Conservation (phyloP, 1,284 basidiomycete species). For the Apiotrichum porosum region DNA sequence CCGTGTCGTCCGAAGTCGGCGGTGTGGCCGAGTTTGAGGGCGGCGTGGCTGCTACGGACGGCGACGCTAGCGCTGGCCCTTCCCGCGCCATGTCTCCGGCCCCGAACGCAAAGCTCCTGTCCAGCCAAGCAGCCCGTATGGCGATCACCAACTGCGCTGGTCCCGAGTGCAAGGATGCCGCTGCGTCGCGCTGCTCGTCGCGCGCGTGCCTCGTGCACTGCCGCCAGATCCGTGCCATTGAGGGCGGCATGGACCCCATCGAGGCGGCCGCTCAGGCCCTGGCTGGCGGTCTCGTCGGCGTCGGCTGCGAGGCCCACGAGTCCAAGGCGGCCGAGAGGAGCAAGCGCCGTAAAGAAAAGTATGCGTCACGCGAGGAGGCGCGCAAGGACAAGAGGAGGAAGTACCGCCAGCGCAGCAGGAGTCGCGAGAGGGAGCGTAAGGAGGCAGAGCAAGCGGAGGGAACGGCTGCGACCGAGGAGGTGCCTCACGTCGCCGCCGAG, state of each 20-base stretch:
- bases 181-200: slow-evolving; percentile 41
- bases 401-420: background rate
- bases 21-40: slow-evolving; percentile 14
- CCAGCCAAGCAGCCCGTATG: no score
- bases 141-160: slow-evolving; percentile 5
- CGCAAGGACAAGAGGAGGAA: background rate
- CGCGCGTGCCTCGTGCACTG: slow-evolving; percentile 46
- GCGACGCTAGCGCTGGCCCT: background rate
- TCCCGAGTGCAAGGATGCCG: slow-evolving; percentile 9
- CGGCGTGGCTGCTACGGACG: background rate
- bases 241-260: slow-evolving; percentile 30
- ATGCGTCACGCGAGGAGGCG: slow-evolving; percentile 9
- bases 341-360: slow-evolving; percentile 35
- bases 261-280: slow-evolving; percentile 27
- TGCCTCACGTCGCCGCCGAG: no score
- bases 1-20: slow-evolving; percentile 28
- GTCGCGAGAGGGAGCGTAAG: background rate
- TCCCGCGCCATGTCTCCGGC: slow-evolving; percentile 2
- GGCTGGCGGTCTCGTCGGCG: slow-evolving; percentile 36
- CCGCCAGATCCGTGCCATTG: slow-evolving; percentile 35
- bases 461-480: no score
- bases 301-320: slow-evolving; percentile 50
- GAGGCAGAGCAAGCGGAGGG: background rate
- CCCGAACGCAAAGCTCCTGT: background rate
- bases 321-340: slow-evolving; percentile 41